A percentile compares a stretch with the other conserved stretches of the same genome.
These are phyloP conservation scores for Cyberlindnera meyerae DNA, from an alignment of 805 yeast species.

Conservation along the genomic window DNA sequence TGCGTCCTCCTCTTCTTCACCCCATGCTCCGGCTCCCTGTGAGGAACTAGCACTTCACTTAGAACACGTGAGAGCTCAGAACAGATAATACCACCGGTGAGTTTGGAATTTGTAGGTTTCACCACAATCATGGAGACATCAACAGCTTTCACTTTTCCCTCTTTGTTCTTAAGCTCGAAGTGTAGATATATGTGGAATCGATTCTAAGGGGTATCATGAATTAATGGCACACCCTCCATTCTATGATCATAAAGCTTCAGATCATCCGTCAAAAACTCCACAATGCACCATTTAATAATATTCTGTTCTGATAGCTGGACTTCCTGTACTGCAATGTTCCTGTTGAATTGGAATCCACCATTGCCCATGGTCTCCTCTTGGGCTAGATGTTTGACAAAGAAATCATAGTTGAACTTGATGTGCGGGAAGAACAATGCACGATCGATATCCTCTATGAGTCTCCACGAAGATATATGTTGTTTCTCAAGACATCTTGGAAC, in stretches of 20 bases:
- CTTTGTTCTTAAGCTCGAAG: conserved; percentile 2
- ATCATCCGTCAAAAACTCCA: conserved; percentile 15
- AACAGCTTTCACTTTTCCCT: conserved; percentile 1
- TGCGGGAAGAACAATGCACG: conserved; percentile 9
- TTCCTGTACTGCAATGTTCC: background rate
- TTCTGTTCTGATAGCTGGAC: conserved; percentile 9
- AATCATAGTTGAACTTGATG: conserved; percentile 8
- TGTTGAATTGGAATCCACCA: background rate
- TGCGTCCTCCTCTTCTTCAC: no score
- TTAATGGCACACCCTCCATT: conserved; percentile 4
- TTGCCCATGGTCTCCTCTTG: conserved; percentile 5
- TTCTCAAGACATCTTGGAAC: no score
- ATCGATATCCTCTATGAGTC: no score
- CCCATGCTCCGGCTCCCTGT: conserved; percentile 5
- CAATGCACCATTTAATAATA: conserved; percentile 13
- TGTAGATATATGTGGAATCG: conserved; percentile 8
- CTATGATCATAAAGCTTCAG: conserved; percentile 17
- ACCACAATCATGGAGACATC: conserved; percentile 6
- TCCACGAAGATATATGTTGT: no score
- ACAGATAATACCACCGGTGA: conserved; percentile 7
- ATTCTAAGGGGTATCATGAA: conserved; percentile 10
- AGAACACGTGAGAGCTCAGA: conserved; percentile 11
- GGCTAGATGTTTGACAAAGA: conserved; percentile 14
- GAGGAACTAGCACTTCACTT: conserved; percentile 10
- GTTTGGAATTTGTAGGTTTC: conserved; percentile 15